Evolutionary conservation across 352 stramenopile species (phyloP), one percentile per base, ranked within the genome.

Genomic region (Phytophthora kernoviae): DNA sequence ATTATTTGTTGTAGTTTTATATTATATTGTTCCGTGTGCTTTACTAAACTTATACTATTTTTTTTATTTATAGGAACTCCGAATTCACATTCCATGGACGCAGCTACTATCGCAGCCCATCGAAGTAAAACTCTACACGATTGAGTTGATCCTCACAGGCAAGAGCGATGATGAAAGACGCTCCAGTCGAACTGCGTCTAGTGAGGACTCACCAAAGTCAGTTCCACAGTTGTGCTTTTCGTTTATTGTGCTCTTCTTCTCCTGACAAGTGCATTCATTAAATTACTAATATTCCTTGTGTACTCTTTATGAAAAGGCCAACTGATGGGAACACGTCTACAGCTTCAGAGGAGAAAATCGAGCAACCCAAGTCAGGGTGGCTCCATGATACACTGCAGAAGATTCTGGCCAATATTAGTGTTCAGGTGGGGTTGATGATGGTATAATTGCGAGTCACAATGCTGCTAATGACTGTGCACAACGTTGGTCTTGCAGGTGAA

Each of bases 11-110:
- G n/a, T 2, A 5, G 12, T 56, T 51, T n/a, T 33, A 14, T 17
- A 39, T n/a, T n/a, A n/a, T n/a, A n/a, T n/a, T n/a, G n/a, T n/a
- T n/a, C n/a, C n/a, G n/a, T n/a, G n/a, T 14, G 33, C 2, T 17
- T 39, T 39, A 39, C 33, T 39, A n/a, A 17, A 14, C 33, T 34
- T 11, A 34, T 34, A 34, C 11, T 34, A 14, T 39, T 39, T 4
- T 39, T 39, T 6, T 15, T 4, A 15, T 43, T 15, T 58, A 26
- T 42, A 90, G 81, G 87, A 96, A 48, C 76, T 96, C 47, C 84
- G 85, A 27, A 94, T 96, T 56, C 87, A 93, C 60, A 96, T 96
- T 60, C 87, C 87, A 32, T 96, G 87, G 87, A 94, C 84, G n/a
- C 84, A 94, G 34, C 40, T 96, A 56, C 65, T 96, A 17, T 94